Percentiles rank a stretch among this genome's conserved stretches.
Conservation (phyloP, 805 yeast genomes). For the Wickerhamomyces alni region DNA sequence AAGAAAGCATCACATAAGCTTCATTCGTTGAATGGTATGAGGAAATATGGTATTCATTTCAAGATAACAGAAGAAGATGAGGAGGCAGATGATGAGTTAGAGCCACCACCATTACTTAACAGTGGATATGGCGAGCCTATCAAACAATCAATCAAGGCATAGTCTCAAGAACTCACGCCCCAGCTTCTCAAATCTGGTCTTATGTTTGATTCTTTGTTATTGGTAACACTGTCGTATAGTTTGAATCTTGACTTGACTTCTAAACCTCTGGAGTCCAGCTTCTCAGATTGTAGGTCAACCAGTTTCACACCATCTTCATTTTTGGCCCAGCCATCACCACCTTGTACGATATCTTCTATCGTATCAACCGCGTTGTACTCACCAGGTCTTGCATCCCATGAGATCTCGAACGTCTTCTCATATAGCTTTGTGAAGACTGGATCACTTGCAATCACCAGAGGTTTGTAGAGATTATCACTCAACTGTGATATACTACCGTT, state of each 20-base stretch:
- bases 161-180: too few species aligned
- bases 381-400: constrained; percentile 54
- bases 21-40: constrained; percentile 1
- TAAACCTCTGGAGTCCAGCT: background rate
- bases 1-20: background rate
- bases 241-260: background rate
- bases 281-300: constrained; percentile 28
- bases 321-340: constrained; percentile 63
- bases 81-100: background rate
- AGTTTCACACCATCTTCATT: constrained; percentile 38
- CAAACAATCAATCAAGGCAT: too few species aligned
- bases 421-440: constrained; percentile 47
- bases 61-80: background rate
- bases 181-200: constrained; percentile 37
- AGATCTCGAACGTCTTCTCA: constrained; percentile 47
- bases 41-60: background rate
- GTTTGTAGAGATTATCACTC: constrained; percentile 6
- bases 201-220: constrained; percentile 22
- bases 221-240: background rate
- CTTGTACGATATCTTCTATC: constrained; percentile 66
- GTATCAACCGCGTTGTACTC: constrained; percentile 66
- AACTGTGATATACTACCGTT: constrained; percentile 1
- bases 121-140: too few species aligned
- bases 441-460: constrained; percentile 27
- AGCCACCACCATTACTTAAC: background rate